Evolutionary conservation across 352 stramenopile genomes (phyloP).

Genomic region (Globisporangium takayamanum): DNA sequence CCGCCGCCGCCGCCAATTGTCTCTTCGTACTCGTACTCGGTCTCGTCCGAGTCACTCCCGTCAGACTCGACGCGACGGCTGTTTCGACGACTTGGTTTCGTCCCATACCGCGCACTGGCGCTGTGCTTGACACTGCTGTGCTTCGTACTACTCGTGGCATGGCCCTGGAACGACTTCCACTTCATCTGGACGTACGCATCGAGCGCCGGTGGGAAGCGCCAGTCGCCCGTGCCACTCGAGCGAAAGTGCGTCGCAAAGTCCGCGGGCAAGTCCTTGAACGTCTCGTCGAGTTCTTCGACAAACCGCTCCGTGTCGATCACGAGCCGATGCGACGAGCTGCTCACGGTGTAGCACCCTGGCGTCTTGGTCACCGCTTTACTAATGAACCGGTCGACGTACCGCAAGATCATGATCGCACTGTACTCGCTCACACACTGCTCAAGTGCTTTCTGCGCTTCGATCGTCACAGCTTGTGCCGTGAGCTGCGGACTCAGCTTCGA

Average conservation of each 20-base stretch:
- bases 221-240: constrained; percentile 34
- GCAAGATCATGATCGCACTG: constrained; percentile 76
- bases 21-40: constrained; percentile 24
- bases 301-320: constrained; percentile 70
- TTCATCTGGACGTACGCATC: constrained; percentile 76
- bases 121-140: constrained; percentile 6
- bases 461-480: constrained; percentile 53
- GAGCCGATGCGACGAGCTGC: constrained; percentile 25
- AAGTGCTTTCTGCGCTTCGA: constrained; percentile 66
- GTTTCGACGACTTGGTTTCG: neutral
- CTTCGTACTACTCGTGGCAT: constrained; percentile 5
- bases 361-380: constrained; percentile 65
- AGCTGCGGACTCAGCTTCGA: constrained; percentile 55
- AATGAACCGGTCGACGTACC: constrained; percentile 76
- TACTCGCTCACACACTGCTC: constrained; percentile 66
- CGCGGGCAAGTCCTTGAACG: constrained; percentile 50
- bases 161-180: constrained; percentile 64
- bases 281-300: constrained; percentile 53
- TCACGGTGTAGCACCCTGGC: constrained; percentile 63
- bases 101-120: constrained; percentile 4
- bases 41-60: constrained; percentile 30
- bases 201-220: constrained; percentile 47
- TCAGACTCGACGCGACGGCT: constrained; percentile 23
- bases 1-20: constrained; percentile 36
- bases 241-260: constrained; percentile 53